Evolutionary conservation across 495 filamentous ascomycete species (phyloP), one percentile per base, ranked within the genome.

Genomic region (Wilcoxina mikolae): DNA sequence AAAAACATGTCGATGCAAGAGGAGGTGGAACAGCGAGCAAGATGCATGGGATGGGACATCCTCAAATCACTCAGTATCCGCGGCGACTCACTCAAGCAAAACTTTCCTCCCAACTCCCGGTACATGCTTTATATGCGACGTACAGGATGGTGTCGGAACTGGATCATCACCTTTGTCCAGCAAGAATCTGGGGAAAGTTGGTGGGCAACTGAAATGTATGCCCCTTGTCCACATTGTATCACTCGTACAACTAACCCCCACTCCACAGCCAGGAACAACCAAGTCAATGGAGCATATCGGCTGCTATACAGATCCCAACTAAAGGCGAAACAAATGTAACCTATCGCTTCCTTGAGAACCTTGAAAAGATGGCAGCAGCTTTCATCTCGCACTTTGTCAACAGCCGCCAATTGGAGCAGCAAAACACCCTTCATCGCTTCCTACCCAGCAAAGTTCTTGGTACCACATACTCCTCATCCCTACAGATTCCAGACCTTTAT

Each of bases 131-230:
- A 84, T 72, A 76, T 90, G 57, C 73, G 71, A 53, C 78, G 79
- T 56, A 66, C 60, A 29, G 68, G 74, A 7, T 90, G 84, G 81
- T 68, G 70, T 15, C 68, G 73, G 26, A 72, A 76, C 53, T 91
- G 85, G 84, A 74, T 79, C 56, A 68, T 85, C 43, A 76, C 80
- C 42, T 74, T 83, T 42, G 82, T 74, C 48, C 74, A 83, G 60
- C 82, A 81, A 66, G 74, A 84, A 67, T 76, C 76, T 59, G 84
- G 85, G 35, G 84, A 91, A 67, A 71, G 69, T 26, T 91, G 84
- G 81, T 89, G 81, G 77, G 68, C 88, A 53, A 67, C 83, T 29
- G 78, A 83, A 67, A 60, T 81, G 74, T 76, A 61, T 66, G 74
- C 72, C 29, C 33, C 35, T 46, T 24, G 15, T 2, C 23, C 3